Evolutionary conservation across 345 rosid species (phyloP), one percentile per base, ranked within the genome.

Genomic region (Acer negundo): DNA sequence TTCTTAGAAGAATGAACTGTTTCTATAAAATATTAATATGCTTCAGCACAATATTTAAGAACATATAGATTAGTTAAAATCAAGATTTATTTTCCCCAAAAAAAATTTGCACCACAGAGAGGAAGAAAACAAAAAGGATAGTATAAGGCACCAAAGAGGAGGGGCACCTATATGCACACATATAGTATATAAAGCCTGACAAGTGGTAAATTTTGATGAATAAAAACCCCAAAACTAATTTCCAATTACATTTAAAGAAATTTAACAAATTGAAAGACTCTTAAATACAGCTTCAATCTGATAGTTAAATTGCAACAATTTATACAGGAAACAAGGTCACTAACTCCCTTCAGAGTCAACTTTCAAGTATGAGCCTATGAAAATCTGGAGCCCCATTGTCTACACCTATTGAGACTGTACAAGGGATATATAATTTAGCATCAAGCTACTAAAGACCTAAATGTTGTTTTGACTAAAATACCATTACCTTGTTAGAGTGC

Each of bases 21-120:
- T 76, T 77, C 58, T 31, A 69, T 23, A 68, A 68, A 6, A 69
- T 15, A 20, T 24, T 23, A 68, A 68, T 12, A 69, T 24, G 40
- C 16, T 69, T 51, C 38, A 4, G 61, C 61, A 24, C 40, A 46
- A 49, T 49, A 56, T 58, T 31, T n/a, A 56, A 56, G 22, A 71
- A 55, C 63, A 44, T 46, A 13, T 0, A 0, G 19, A 46, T 49
- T 58, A 26, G 38, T 20, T 70, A 26, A 31, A 24, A 49, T 7
- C 62, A 51, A 49, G 10, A 26, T 12, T 0, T 13, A 23, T 40
- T 72, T 59, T 58, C n/a, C 17, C 1, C 20, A 42, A 56, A 40
- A 56, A 40, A 3, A 5, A 19, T 7, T 40, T 22, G 6, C 23
- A 58, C 24, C 62, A 58, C 62, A 26, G 35, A 20, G 53, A 59